Evolutionary conservation across 192 early-diverging fungal species (phyloP).

Genomic region (Chytriomyces confervae): DNA sequence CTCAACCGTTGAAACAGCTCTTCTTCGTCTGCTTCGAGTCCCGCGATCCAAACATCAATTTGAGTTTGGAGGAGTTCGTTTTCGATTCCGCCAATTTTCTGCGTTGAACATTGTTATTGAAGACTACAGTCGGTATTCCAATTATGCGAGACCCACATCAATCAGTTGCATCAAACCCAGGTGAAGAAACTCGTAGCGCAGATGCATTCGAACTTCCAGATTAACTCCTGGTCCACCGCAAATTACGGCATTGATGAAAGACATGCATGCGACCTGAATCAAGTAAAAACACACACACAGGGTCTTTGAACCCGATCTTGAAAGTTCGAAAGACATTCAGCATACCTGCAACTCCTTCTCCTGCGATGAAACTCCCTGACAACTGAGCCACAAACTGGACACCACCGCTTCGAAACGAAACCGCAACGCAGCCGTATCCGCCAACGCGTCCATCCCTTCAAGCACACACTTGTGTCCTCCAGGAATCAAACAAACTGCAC

Average conservation of each 20-base stretch:
- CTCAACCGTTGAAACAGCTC: slow-evolving; percentile 41
- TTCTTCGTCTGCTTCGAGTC: slow-evolving; percentile 58
- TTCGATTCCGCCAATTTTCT: slow-evolving; percentile 53
- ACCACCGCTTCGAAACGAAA: slow-evolving; percentile 58
- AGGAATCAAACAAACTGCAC: slow-evolving; percentile 61
- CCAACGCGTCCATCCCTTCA: slow-evolving; percentile 53
- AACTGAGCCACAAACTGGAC: slow-evolving; percentile 50
- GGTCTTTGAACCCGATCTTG: not conserved
- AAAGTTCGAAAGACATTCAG: not conserved
- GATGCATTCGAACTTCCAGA: slow-evolving; percentile 59
- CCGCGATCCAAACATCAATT: slow-evolving; percentile 59
- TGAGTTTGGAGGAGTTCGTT: slow-evolving; percentile 61
- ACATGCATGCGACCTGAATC: slow-evolving; percentile 54
- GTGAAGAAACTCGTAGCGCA: slow-evolving; percentile 59
- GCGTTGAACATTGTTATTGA: not conserved
- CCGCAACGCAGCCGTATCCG: slow-evolving; percentile 36
- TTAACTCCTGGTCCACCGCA: slow-evolving; percentile 58
- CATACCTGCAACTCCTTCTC: slow-evolving; percentile 60
- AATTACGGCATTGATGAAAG: slow-evolving; percentile 63
- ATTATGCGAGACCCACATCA: slow-evolving; percentile 40
- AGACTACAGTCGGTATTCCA: not conserved
- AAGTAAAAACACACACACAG: no score
- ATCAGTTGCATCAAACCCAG: slow-evolving; percentile 55
- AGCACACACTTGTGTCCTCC: slow-evolving; percentile 57
- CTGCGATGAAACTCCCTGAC: slow-evolving; percentile 45